These are phyloP conservation scores for Auriscalpium vulgare DNA, from an alignment of 768 basidiomycete species.

Conservation along the genomic window DNA sequence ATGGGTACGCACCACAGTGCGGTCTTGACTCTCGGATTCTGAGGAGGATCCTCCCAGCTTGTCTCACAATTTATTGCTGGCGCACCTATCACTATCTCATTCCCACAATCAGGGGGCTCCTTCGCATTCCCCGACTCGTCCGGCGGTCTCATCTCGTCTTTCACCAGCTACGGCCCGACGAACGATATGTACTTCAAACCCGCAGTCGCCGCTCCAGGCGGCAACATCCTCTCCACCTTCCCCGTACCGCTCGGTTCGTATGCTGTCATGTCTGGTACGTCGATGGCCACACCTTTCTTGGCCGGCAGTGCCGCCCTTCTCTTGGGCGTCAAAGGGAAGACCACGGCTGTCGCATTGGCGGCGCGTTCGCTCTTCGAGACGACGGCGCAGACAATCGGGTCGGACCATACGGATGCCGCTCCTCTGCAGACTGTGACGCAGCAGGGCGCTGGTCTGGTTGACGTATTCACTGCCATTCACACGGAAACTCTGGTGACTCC, in stretches of 20 bases:
- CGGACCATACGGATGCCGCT: constrained; percentile 34
- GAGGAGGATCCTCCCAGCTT: constrained; percentile 24
- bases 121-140: constrained; percentile 38
- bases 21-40: not conserved
- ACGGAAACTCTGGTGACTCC: constrained; percentile 45
- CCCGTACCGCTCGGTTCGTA: constrained; percentile 34
- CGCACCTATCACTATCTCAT: constrained; percentile 32
- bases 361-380: not conserved
- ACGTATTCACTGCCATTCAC: constrained; percentile 51
- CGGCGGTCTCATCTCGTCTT: constrained; percentile 49
- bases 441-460: constrained; percentile 41
- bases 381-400: not conserved
- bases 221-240: constrained; percentile 40
- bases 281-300: constrained; percentile 26
- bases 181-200: constrained; percentile 55
- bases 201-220: constrained; percentile 44
- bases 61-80: constrained; percentile 42
- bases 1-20: constrained; percentile 33
- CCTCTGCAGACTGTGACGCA: constrained; percentile 44
- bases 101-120: constrained; percentile 38
- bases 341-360: not conserved
- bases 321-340: not conserved
- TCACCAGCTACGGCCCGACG: constrained; percentile 51
- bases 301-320: constrained; percentile 11
- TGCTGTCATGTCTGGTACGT: constrained; percentile 36